Evolutionary conservation across 2,329 filamentous ascomycete genomes (phyloP).

Genomic region (Allantophomopsis lycopodina): DNA sequence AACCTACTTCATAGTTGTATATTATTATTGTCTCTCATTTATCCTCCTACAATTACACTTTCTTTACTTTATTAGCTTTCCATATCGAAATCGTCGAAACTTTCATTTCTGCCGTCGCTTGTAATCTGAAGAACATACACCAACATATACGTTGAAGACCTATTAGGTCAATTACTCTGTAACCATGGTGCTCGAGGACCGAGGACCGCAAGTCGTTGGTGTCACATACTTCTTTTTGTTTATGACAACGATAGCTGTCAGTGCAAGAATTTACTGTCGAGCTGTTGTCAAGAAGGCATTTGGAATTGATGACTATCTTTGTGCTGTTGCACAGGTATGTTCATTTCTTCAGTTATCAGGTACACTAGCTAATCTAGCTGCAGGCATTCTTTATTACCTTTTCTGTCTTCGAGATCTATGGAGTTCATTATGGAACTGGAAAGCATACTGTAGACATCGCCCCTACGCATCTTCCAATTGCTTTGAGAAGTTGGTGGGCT

Average conservation of each 20-base stretch:
- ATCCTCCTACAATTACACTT: too few species aligned
- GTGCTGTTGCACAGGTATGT: conserved; percentile 29
- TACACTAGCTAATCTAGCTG: too few species aligned
- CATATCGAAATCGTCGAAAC: too few species aligned
- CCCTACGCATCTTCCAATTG: conserved; percentile 1
- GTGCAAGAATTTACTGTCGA: conserved; percentile 30
- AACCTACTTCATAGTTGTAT: too few species aligned
- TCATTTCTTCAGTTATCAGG: too few species aligned
- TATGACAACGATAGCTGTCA: not conserved
- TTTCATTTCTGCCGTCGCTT: too few species aligned
- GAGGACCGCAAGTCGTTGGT: not conserved
- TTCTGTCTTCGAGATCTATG: conserved; percentile 7
- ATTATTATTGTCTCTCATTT: too few species aligned
- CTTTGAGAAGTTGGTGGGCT: conserved; percentile 10
- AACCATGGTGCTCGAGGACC: not conserved
- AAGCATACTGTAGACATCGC: conserved; percentile 7
- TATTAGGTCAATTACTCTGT: too few species aligned
- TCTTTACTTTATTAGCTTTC: too few species aligned
- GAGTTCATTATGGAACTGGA: conserved; percentile 10
- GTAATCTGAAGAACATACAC: too few species aligned
- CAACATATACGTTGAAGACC: too few species aligned
- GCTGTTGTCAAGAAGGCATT: conserved; percentile 26
- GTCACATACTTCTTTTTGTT: not conserved
- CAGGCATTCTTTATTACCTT: conserved; percentile 7
- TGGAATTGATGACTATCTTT: conserved; percentile 31